These are phyloP conservation scores for Venturia aucupariae DNA, from an alignment of 2,329 filamentous ascomycete genomes.

Conservation along the genomic window DNA sequence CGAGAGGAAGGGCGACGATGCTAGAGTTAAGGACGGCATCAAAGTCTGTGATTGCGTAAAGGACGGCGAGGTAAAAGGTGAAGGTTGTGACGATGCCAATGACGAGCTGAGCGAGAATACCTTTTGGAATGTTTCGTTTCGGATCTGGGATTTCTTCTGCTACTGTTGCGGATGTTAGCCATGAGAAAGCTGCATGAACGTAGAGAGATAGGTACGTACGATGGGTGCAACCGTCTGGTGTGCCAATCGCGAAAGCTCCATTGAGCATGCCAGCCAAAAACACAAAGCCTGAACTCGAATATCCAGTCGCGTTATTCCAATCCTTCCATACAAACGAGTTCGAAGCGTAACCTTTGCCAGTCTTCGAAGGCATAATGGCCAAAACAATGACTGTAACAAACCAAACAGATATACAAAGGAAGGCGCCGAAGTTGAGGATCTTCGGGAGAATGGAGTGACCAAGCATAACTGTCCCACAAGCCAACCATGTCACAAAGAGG, in stretches of 20 bases:
- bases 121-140: conserved; percentile 29
- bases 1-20: conserved; percentile 50
- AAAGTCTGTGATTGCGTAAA: conserved; percentile 23
- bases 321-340: conserved; percentile 37
- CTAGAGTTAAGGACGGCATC: conserved; percentile 20
- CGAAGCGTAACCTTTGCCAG: conserved; percentile 32
- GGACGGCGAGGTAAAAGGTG: conserved; percentile 24
- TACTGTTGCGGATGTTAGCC: conserved; percentile 24
- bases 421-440: conserved; percentile 47
- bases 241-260: conserved; percentile 57
- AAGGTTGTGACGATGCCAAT: conserved; percentile 1
- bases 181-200: too few species aligned
- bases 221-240: conserved; percentile 53
- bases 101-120: neutral
- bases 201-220: neutral
- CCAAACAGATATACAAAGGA: conserved; percentile 44
- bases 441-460: conserved; percentile 44
- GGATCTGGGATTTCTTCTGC: conserved; percentile 41
- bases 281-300: conserved; percentile 46
- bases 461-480: conserved; percentile 41
- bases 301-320: conserved; percentile 38
- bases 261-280: conserved; percentile 61
- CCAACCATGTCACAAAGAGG: conserved; percentile 38
- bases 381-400: conserved; percentile 48
- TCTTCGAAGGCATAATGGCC: conserved; percentile 37